Evolutionary conservation across 495 filamentous ascomycete genomes (phyloP), one percentile per base, ranked within the genome.

Genomic region (Halenospora varia): DNA sequence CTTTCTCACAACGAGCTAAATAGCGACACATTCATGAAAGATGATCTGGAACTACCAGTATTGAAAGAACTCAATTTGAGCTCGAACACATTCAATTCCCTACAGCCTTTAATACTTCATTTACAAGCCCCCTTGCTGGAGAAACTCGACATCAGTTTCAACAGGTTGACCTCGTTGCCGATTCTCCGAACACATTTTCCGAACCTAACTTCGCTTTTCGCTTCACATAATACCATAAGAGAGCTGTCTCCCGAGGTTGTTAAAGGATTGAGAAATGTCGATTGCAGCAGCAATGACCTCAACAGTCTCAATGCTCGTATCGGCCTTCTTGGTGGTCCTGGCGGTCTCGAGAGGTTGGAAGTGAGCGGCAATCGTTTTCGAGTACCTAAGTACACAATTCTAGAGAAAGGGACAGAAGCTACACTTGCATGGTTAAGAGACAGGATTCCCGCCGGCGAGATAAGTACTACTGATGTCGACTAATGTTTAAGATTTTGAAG

Each of bases 321-420:
- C 11, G 92, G 93, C 1, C 69, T 96, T 29, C 68, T 92, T 17
- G 81, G 78, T n/a, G 76, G 83, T 41, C 73, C 70, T 50, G 76
- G 81, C 50, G 78, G 81, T 3, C 67, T 82, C 17, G 73, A 79
- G 65, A 68, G 66, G 51, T 56, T 83, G 10, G 59, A 90, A 46
- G 85, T 96, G 17, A 84, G 81, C 19, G 89, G 89, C 9, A 96
- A 96, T 68, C 77, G 77, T 24, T 96, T 96, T 69, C 73, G 88
- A 18, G 92, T 96, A 44, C 93, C 93, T n/a, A 78, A 88, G 41
- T 91, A 86, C 79, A 89, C 88, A 52, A 79, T 96, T 13, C 73
- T 97, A 55, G 88, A 91, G 53, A 89, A 92, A 57, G 93, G 93
- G 8, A 96, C 91, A 0, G 90, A 95, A 66, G 85, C 88, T 17